phyloP scores from a whole-genome alignment of 1,284 basidiomycete species.

The Fomitopsis schrenkii region DNA sequence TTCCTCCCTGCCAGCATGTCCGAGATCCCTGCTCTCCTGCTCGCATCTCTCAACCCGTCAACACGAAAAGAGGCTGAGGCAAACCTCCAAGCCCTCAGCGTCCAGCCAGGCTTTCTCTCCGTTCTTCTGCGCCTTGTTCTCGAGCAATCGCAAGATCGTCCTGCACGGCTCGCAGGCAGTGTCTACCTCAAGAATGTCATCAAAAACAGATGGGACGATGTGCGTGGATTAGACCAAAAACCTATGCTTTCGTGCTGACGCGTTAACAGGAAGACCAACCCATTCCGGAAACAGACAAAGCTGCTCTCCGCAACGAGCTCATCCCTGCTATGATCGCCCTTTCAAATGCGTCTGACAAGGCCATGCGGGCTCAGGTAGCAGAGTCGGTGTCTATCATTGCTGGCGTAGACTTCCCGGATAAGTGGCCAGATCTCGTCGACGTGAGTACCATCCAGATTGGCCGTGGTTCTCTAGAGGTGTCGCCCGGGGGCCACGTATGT shows the following conservation, averaged over 20 bases:
- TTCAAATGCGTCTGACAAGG: slow-evolving; percentile 61
- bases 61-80: slow-evolving; percentile 81
- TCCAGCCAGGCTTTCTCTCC: slow-evolving; percentile 76
- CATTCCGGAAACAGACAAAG: slow-evolving; percentile 64
- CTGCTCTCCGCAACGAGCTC: slow-evolving; percentile 60
- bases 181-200: slow-evolving; percentile 90
- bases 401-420: slow-evolving; percentile 79
- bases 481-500: neutral
- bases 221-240: slow-evolving; percentile 31
- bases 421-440: slow-evolving; percentile 77
- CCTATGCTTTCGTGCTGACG: slow-evolving; percentile 2
- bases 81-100: slow-evolving; percentile 60
- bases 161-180: slow-evolving; percentile 76
- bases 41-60: slow-evolving; percentile 69
- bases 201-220: slow-evolving; percentile 85
- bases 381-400: slow-evolving; percentile 89
- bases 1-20: slow-evolving; percentile 41
- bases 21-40: slow-evolving; percentile 61
- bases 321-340: slow-evolving; percentile 83
- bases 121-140: slow-evolving; percentile 73
- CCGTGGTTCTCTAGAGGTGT: neutral
- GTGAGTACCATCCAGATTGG: slow-evolving; percentile 12
- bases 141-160: slow-evolving; percentile 59
- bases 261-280: slow-evolving; percentile 56
- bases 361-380: slow-evolving; percentile 78